A percentile compares a stretch with the other conserved stretches of the same genome.
phyloP scores from a whole-genome alignment of 78 protist genomes.

The slime mould (Dictyostelium discoideum) region dicty_2.7 NC_007091.3:4509001-4509500 shows the following conservation, averaged over 20 bases:
- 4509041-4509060: constrained; percentile 71
- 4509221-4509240: no score
- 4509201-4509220: background rate
- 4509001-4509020: constrained; percentile 75
- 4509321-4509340: constrained; percentile 62
- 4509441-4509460: constrained; percentile 3
- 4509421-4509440: constrained; percentile 51
- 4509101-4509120: background rate
- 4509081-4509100: no score
- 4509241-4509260: no score
- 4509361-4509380: constrained; percentile 58
- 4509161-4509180: background rate
- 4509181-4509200: background rate
- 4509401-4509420: constrained; percentile 31
- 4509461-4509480: constrained; percentile 13
- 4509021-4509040: constrained; percentile 87
- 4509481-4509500: constrained; percentile 87
- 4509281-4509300: no score
- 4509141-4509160: background rate
- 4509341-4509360: constrained; percentile 40
- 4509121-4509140: background rate
- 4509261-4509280: no score
- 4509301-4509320: constrained; percentile 17
- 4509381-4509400: constrained; percentile 68
- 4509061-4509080: constrained; percentile 18